These are phyloP conservation scores for Hippophae tibetana DNA, from an alignment of 306 rosid genomes.

Conservation along the genomic window DNA sequence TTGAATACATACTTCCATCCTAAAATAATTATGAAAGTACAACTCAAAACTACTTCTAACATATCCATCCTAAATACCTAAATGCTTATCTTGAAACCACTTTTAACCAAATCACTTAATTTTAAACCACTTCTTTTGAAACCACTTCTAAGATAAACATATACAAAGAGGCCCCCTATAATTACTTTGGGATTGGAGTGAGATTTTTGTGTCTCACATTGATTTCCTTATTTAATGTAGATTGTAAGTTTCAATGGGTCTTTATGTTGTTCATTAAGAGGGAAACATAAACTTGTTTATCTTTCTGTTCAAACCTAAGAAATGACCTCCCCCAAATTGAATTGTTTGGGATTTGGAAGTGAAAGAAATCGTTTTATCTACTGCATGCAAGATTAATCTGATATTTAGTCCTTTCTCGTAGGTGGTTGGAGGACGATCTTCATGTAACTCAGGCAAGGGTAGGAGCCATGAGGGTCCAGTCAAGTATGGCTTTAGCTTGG, in stretches of 20 bases:
- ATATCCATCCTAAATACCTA: no score
- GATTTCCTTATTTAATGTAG: not conserved
- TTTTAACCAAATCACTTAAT: no score
- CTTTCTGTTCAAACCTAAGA: not conserved
- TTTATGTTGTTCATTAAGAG: not conserved
- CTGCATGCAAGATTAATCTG: not conserved
- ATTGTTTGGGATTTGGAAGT: not conserved
- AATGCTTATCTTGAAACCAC: no score
- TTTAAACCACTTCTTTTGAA: no score
- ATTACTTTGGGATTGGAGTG: not conserved
- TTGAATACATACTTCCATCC: no score
- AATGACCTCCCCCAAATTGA: not conserved
- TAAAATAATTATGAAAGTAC: no score
- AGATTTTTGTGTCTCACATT: not conserved
- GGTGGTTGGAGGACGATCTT: conserved; percentile 66
- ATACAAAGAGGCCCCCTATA: no score
- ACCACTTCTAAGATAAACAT: no score
- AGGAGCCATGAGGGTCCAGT: conserved; percentile 47
- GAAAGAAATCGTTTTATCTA: not conserved
- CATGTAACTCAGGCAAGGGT: conserved; percentile 73
- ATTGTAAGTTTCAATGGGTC: not conserved
- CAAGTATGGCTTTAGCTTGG: conserved; percentile 79
- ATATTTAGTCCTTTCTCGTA: conserved; percentile 2
- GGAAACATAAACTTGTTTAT: not conserved
- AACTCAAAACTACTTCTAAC: no score